phyloP scores from a whole-genome alignment of 495 filamentous ascomycete genomes.

The Talaromyces stipitatus region DNA sequence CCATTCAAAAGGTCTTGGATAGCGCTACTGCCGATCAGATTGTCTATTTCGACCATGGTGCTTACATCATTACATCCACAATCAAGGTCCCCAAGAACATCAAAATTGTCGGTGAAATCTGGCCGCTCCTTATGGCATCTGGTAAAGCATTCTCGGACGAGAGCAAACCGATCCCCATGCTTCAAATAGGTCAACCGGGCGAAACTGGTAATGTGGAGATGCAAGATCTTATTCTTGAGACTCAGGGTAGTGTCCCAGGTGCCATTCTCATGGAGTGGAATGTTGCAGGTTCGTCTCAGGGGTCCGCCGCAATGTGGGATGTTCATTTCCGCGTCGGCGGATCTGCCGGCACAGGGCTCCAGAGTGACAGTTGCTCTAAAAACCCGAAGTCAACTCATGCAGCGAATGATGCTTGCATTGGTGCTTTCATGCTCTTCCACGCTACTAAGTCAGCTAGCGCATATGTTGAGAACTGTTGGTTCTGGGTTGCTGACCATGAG shows the following conservation, averaged over 20 bases:
- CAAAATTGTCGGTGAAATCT: conserved; percentile 81
- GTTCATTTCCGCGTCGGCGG: conserved; percentile 83
- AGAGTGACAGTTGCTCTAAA: conserved; percentile 68
- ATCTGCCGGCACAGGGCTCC: conserved; percentile 69
- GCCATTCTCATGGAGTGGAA: conserved; percentile 93
- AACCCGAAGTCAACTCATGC: conserved; percentile 47
- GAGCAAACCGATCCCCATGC: conserved; percentile 61
- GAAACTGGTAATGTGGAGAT: conserved; percentile 62
- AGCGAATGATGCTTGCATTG: conserved; percentile 54
- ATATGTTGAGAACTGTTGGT: conserved; percentile 91
- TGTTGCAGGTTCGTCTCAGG: conserved; percentile 56
- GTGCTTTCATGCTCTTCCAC: conserved; percentile 77
- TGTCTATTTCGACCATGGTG: conserved; percentile 72
- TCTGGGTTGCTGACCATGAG: conserved; percentile 92
- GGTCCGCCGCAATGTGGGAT: conserved; percentile 80
- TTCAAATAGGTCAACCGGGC: conserved; percentile 64
- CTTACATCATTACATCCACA: conserved; percentile 79
- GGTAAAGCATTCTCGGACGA: conserved; percentile 65
- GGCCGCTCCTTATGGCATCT: conserved; percentile 80
- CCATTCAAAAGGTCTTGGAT: conserved; percentile 66
- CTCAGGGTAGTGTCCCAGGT: conserved; percentile 56
- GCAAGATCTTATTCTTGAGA: conserved; percentile 57
- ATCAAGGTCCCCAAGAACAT: conserved; percentile 74
- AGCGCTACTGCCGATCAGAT: conserved; percentile 52
- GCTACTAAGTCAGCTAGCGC: conserved; percentile 60